Evolutionary conservation across 371 early-diverging fungal species (phyloP), one percentile per base, ranked within the genome.

Genomic region (Mortierella sp.): DNA sequence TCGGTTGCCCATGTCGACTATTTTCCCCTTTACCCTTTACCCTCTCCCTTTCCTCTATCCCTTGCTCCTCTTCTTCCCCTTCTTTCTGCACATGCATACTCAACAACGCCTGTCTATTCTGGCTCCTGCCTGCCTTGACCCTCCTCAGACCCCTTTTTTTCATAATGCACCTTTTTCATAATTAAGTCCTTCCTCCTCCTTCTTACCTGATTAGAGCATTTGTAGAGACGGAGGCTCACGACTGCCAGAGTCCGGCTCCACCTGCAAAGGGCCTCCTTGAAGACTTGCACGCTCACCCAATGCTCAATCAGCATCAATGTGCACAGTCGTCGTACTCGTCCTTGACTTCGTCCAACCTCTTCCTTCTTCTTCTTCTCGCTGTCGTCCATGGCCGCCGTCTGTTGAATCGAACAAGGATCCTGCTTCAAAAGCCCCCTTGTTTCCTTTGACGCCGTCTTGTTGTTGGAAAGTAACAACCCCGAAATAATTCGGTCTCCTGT

Each of bases 401-500:
- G 59, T 31, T 31, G 59, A 26, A 31, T 59, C 59, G 59, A 57
- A 28, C 28, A 57, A 57, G 57, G n/a, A 3, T 14, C 28, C 28
- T 11, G 14, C 50, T 50, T 50, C 50, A 50, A 50, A 14, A 9
- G 13, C 13, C 50, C 50, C 50, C 57, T 21, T 46, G 6, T 8
- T 28, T 34, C 16, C 19, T 19, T 43, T 64, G 37, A 28, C 5
- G n/a, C 14, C 21, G 21, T 28, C n/a, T 26, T 40, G 59, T 16
- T 19, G 21, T 72, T 53, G 50, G 53, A 70, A 6, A 43, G 74
- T 28, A 78, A 19, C 19, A 84, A 46, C 1, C 85, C 85, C 13
- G 26, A 64, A 5, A 84, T 53, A 48, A 84, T 76, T 43, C 71
- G 78, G 67, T 84, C 85, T 13, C 85, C 85, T 24, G 81, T 76